Evolutionary conservation across 345 rosid species (phyloP).

Genomic region (Reutealis trisperma): DNA sequence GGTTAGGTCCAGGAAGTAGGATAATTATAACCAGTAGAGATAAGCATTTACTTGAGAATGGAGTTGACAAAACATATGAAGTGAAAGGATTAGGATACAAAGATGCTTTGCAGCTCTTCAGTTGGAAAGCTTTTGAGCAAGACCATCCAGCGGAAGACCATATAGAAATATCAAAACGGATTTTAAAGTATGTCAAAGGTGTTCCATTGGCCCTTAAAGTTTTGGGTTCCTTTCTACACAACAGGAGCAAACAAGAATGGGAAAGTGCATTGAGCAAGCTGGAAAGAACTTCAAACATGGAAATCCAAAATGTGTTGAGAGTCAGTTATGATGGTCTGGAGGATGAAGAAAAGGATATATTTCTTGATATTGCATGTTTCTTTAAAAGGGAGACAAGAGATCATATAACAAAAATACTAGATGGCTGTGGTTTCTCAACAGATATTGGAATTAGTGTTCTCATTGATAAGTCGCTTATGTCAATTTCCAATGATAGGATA

Average conservation of each 20-base stretch:
- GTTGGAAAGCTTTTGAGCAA: conserved; percentile 14
- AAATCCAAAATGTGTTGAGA: conserved; percentile 10
- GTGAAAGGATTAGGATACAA: neutral
- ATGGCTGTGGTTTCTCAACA: neutral
- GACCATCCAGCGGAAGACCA: neutral
- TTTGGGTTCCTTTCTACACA: conserved; percentile 12
- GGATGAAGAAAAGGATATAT: conserved; percentile 2
- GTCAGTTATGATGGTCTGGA: conserved; percentile 18
- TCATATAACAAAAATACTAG: neutral
- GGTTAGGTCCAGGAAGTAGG: conserved; percentile 19
- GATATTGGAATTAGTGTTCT: too few relatives aligned
- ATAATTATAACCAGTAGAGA: conserved; percentile 19
- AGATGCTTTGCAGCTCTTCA: conserved; percentile 14
- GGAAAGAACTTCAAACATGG: neutral
- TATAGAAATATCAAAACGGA: neutral
- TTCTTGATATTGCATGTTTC: conserved; percentile 16
- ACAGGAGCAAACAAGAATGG: conserved; percentile 3
- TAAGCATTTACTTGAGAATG: conserved; percentile 6
- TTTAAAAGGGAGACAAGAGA: neutral
- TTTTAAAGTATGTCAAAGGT: conserved; percentile 5
- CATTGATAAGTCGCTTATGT: too few relatives aligned
- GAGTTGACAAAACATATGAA: neutral
- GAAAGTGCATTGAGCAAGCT: conserved; percentile 10
- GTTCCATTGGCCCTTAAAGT: conserved; percentile 24
- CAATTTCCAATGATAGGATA: too few relatives aligned